Conservation (phyloP, 352 stramenopile species). For the Pythium utonaiense region DNA sequence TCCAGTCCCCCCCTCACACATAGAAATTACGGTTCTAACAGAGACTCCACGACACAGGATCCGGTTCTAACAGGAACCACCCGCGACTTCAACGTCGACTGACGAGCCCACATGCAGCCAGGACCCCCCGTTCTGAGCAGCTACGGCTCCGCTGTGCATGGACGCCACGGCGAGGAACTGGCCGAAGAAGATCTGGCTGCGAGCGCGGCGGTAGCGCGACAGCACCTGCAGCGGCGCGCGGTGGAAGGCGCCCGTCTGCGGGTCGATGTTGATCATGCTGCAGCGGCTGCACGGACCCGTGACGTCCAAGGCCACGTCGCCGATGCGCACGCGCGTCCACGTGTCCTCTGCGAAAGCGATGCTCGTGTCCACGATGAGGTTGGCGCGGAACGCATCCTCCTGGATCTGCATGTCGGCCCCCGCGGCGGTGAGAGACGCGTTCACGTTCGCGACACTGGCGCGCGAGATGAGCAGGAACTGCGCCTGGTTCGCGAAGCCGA, state of each 20-base stretch:
- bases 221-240: slow-evolving; percentile 66
- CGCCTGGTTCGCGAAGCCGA: slow-evolving; percentile 74
- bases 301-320: slow-evolving; percentile 43
- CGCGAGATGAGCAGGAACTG: slow-evolving; percentile 65
- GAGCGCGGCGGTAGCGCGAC: slow-evolving; percentile 65
- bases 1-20: background rate
- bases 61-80: background rate
- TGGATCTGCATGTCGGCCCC: slow-evolving; percentile 31
- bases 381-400: slow-evolving; percentile 72
- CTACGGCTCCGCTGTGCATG: background rate
- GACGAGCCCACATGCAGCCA: slow-evolving; percentile 40
- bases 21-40: slow-evolving; percentile 5
- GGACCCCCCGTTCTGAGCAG: slow-evolving; percentile 10
- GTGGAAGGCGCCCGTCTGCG: slow-evolving; percentile 48
- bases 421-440: slow-evolving; percentile 32
- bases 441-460: slow-evolving; percentile 51
- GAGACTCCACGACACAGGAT: background rate
- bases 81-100: slow-evolving; percentile 31
- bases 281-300: slow-evolving; percentile 72
- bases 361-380: slow-evolving; percentile 66
- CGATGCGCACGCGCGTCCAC: slow-evolving; percentile 52
- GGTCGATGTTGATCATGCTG: slow-evolving; percentile 84
- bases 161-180: slow-evolving; percentile 71
- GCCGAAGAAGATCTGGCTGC: slow-evolving; percentile 79
- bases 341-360: slow-evolving; percentile 70